phyloP scores from a whole-genome alignment of 192 early-diverging fungal species.

The Rhizoclosmatium globosum region DNA sequence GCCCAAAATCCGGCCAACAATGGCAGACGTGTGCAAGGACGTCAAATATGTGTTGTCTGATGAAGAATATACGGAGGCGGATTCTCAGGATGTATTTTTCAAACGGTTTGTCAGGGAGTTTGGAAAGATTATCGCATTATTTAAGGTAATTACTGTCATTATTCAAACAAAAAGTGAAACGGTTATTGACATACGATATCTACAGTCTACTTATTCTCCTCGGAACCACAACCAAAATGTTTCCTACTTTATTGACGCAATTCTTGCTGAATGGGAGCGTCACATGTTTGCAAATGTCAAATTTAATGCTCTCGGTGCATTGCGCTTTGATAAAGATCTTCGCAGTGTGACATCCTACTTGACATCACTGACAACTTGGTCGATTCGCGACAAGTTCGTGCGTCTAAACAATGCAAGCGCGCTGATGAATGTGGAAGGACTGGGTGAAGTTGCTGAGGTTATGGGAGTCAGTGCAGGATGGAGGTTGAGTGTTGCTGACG shows the following conservation, averaged over 20 bases:
- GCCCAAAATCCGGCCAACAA: constrained; percentile 73
- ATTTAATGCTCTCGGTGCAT: constrained; percentile 92
- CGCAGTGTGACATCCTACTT: constrained; percentile 65
- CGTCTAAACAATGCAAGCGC: constrained; percentile 86
- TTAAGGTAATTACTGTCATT: constrained; percentile 56
- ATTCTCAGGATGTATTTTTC: constrained; percentile 75
- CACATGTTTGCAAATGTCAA: constrained; percentile 79
- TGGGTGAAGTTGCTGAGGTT: constrained; percentile 76
- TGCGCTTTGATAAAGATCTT: constrained; percentile 94
- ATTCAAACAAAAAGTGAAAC: background rate
- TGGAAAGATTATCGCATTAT: constrained; percentile 60
- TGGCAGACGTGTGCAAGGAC: constrained; percentile 84
- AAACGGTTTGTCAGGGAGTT: constrained; percentile 83
- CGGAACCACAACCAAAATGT: constrained; percentile 75
- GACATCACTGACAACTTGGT: constrained; percentile 56
- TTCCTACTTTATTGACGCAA: constrained; percentile 68
- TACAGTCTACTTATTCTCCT: constrained; percentile 26
- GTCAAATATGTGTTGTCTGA: constrained; percentile 90
- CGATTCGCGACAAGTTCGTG: constrained; percentile 79
- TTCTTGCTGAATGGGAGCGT: constrained; percentile 86
- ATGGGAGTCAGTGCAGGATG: constrained; percentile 75
- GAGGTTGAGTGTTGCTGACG: constrained; percentile 74
- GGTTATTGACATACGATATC: background rate
- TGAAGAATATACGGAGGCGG: constrained; percentile 88
- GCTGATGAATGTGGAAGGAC: constrained; percentile 80